Conservation (phyloP, 345 rosid genomes). For the Cardamine resedifolia region DNA sequence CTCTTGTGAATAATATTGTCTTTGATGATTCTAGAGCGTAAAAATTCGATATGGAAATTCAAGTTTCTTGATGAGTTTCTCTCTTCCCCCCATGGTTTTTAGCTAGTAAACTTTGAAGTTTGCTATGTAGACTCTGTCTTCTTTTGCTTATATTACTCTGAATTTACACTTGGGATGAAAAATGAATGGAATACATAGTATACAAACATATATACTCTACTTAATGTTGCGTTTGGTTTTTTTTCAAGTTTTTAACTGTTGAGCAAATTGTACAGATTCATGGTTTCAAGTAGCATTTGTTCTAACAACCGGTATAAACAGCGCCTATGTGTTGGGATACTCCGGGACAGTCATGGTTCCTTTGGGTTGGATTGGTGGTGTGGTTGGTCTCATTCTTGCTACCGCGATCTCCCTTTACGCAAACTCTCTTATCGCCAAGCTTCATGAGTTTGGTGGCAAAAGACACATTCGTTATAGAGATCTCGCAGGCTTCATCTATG, state of each 20-base stretch:
- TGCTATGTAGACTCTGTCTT: neutral
- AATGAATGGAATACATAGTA: neutral
- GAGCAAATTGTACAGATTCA: constrained; percentile 55
- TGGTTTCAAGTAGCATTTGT: constrained; percentile 86
- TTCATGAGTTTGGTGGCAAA: constrained; percentile 82
- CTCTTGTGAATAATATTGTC: neutral
- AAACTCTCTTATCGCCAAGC: constrained; percentile 77
- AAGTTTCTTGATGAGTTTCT: neutral
- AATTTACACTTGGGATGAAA: neutral
- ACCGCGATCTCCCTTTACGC: constrained; percentile 73
- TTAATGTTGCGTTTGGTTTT: neutral
- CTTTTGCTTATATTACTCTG: neutral
- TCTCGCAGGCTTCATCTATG: constrained; percentile 78
- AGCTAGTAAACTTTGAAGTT: neutral
- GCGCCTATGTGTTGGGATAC: constrained; percentile 89
- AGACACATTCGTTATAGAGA: constrained; percentile 96
- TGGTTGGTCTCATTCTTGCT: constrained; percentile 67
- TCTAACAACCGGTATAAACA: constrained; percentile 80
- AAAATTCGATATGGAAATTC: neutral
- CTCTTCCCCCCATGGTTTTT: neutral
- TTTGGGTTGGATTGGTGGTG: constrained; percentile 84
- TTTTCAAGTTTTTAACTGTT: neutral
- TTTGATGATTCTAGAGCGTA: neutral
- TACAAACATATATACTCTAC: neutral
- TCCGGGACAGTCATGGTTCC: constrained; percentile 89